Evolutionary conservation across 441 rosid genomes (phyloP).

Genomic region (Gossypium aridum): DNA sequence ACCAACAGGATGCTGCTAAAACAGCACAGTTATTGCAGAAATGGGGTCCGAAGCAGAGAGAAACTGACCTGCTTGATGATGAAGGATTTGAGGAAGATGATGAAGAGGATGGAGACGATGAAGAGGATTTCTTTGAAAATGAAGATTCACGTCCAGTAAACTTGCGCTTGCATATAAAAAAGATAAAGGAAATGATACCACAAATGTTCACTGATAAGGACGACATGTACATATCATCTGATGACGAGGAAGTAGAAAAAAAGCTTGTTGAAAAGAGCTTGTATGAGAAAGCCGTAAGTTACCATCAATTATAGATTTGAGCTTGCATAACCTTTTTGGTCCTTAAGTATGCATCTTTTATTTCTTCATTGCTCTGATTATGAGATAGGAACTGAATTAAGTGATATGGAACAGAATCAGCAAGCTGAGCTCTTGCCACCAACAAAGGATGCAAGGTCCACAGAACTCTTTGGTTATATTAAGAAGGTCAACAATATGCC

Average conservation of each 20-base stretch:
- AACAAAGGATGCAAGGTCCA: slow-evolving; percentile 48
- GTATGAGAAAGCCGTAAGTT: slow-evolving; percentile 61
- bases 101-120: slow-evolving; percentile 18
- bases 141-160: slow-evolving; percentile 39
- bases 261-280: slow-evolving; percentile 37
- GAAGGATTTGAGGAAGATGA: slow-evolving; percentile 38
- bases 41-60: slow-evolving; percentile 45
- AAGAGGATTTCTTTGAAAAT: slow-evolving; percentile 28
- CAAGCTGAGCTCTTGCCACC: slow-evolving; percentile 44
- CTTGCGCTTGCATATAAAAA: slow-evolving; percentile 58
- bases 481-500: slow-evolving; percentile 60
- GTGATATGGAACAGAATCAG: slow-evolving; percentile 44
- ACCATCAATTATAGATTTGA: not conserved
- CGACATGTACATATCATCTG: slow-evolving; percentile 75
- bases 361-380: not conserved
- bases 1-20: slow-evolving; percentile 82
- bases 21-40: slow-evolving; percentile 71
- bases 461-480: slow-evolving; percentile 60
- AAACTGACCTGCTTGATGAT: slow-evolving; percentile 35
- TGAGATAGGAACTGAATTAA: slow-evolving; percentile 3
- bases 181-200: slow-evolving; percentile 82
- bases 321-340: not conserved
- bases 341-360: not conserved
- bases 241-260: slow-evolving; percentile 78
- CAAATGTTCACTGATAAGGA: slow-evolving; percentile 79